phyloP scores from a whole-genome alignment of 352 stramenopile genomes.

The Phytophthora chlamydospora region DNA sequence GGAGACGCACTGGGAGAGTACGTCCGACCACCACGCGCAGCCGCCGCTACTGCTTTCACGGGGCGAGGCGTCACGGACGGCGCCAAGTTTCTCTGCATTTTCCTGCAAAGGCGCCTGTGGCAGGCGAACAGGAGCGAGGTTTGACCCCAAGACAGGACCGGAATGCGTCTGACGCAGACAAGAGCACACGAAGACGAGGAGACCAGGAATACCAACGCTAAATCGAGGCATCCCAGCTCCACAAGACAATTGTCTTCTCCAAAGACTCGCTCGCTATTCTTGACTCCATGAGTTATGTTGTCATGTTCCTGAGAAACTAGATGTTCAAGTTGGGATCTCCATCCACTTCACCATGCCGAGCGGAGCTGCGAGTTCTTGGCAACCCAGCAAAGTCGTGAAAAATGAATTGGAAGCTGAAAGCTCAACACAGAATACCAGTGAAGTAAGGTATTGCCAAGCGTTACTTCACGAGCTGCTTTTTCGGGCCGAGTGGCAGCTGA shows the following conservation, averaged over 20 bases:
- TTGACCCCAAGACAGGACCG: background rate
- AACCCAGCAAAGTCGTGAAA: too few relatives aligned
- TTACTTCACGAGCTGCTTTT: too few relatives aligned
- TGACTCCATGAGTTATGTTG: background rate
- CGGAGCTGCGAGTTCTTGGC: too few relatives aligned
- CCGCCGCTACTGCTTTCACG: slow-evolving; percentile 38
- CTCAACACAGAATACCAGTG: too few relatives aligned
- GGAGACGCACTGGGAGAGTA: slow-evolving; percentile 59
- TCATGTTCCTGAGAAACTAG: background rate
- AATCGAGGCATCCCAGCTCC: slow-evolving; percentile 8
- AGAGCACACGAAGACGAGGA: slow-evolving; percentile 14
- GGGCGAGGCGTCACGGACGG: slow-evolving; percentile 69
- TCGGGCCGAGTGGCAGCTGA: too few relatives aligned
- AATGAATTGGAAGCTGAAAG: too few relatives aligned
- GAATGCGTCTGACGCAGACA: background rate
- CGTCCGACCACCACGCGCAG: slow-evolving; percentile 46
- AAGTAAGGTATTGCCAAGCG: too few relatives aligned
- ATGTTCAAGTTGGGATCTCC: background rate
- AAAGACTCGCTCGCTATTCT: slow-evolving; percentile 21
- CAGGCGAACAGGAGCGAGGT: slow-evolving; percentile 1
- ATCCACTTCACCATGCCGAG: background rate
- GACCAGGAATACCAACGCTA: slow-evolving; percentile 27
- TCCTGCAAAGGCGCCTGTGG: slow-evolving; percentile 1
- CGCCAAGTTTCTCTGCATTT: slow-evolving; percentile 57
- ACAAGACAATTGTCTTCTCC: background rate